Evolutionary conservation across 2,329 filamentous ascomycete genomes (phyloP).

Genomic region (Curvularia sp.): DNA sequence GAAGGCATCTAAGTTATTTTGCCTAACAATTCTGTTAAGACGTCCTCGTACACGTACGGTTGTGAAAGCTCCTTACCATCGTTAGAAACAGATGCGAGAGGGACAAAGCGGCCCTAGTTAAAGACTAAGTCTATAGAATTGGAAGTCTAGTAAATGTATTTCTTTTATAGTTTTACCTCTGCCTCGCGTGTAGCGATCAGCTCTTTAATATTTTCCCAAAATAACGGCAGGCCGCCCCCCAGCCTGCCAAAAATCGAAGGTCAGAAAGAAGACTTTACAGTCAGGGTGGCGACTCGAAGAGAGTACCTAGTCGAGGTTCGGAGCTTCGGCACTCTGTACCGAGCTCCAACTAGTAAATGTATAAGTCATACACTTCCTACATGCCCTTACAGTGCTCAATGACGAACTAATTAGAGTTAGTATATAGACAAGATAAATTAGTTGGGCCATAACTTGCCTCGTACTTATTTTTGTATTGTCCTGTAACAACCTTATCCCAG

Average conservation of each 20-base stretch:
- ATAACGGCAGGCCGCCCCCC: too few species aligned
- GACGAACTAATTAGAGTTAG: slow-evolving; percentile 36
- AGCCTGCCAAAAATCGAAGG: too few species aligned
- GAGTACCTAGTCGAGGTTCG: too few species aligned
- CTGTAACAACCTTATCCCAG: slow-evolving; percentile 47
- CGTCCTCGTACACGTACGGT: slow-evolving; percentile 62
- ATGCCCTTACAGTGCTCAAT: slow-evolving; percentile 52
- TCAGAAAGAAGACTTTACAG: too few species aligned
- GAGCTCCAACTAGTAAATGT: too few species aligned
- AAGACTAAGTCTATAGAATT: slow-evolving; percentile 62
- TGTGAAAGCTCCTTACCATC: slow-evolving; percentile 62
- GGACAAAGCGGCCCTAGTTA: slow-evolving; percentile 57
- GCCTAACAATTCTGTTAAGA: slow-evolving; percentile 42
- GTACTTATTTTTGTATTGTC: slow-evolving; percentile 52
- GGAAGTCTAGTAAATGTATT: slow-evolving; percentile 63
- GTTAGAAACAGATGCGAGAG: slow-evolving; percentile 66
- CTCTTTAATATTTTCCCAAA: too few species aligned
- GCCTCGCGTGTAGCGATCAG: too few species aligned
- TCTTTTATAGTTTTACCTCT: too few species aligned
- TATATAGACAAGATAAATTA: not conserved
- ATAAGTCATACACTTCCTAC: slow-evolving; percentile 67
- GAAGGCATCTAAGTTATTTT: not conserved
- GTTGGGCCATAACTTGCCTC: slow-evolving; percentile 30
- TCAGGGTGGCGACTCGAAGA: too few species aligned
- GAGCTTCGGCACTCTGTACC: too few species aligned